Base-by-base conservation (phyloP, 805 yeast species). In the Candida anglica region DNA sequence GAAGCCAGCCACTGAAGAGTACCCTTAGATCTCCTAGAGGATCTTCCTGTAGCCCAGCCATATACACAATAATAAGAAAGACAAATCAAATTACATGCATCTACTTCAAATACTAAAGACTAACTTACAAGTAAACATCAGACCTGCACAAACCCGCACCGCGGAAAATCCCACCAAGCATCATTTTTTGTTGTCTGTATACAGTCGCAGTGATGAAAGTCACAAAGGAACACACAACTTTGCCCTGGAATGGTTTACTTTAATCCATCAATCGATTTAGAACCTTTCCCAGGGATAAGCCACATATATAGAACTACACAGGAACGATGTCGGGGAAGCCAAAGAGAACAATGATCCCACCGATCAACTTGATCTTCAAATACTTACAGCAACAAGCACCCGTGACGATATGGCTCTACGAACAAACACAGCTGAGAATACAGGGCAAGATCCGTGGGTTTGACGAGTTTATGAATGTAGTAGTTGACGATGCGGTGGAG, bases 391-490 rank as follows among this genome's bases (percentile, higher is more conserved):
- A 84, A 47, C 91, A 86, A 47, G 66, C 84, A 1, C 63, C 68
- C 14, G 97, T 93, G 21, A 76, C 81, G 6, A 77, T 93, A 22
- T 91, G 97, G 97, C 66, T 93, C 8, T 88, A 73, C 45, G 98
- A 93, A 50, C 96, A 93, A 57, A 73, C 80, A 0, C 79, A 77
- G 15, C 69, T 72, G 44, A 70, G 94, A 43, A 75, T 91, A 19
- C 85, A 83, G 46, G 98, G 98, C 1, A 75, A 72, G 40, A 80
- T 93, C 19, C 70, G 81, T 40, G 99, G 99, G 1, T 91, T 94
- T 59, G 99, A 93, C 58, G 98, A 94, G 63, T 91, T 89, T 52
- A 94, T 93, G 98, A 93, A 93, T 53, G 62, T 76, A 8, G 80
- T 75, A 15, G 43, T 76, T 10, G 81, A 75, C 37, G 79, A 76